Conservation (phyloP, 169 alveolate genomes). For the Babesia divergens region DNA sequence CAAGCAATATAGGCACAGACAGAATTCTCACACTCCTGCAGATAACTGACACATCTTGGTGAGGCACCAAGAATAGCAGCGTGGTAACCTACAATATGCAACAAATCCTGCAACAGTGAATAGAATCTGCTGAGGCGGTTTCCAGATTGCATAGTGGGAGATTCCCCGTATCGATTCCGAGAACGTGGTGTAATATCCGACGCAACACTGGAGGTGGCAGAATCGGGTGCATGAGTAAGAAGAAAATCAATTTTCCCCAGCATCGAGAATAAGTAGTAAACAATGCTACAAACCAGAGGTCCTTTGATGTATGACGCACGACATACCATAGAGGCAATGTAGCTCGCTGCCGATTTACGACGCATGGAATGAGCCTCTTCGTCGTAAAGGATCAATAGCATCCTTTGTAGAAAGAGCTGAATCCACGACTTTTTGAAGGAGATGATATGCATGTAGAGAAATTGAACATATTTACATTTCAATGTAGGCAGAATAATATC, state of each 20-base stretch:
- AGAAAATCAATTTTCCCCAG: conserved; percentile 31
- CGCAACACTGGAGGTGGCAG: conserved; percentile 4
- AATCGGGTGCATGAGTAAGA: background rate
- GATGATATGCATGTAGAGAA: conserved; percentile 40
- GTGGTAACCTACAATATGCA: conserved; percentile 37
- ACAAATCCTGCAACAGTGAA: conserved; percentile 44
- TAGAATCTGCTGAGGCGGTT: conserved; percentile 20
- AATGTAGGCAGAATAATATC: conserved; percentile 59
- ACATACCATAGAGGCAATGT: conserved; percentile 53
- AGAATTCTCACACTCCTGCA: conserved; percentile 20
- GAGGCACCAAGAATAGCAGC: conserved; percentile 35
- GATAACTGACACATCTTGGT: conserved; percentile 13
- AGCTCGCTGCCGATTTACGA: conserved; percentile 39
- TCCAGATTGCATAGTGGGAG: background rate
- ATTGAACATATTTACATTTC: conserved; percentile 64
- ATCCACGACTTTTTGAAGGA: conserved; percentile 38
- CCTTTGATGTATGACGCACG: conserved; percentile 24
- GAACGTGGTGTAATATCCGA: conserved; percentile 12
- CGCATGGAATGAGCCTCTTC: conserved; percentile 29
- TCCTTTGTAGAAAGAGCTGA: conserved; percentile 48
- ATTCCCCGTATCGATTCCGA: conserved; percentile 15
- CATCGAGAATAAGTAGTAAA: conserved; percentile 41
- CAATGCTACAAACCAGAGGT: conserved; percentile 24
- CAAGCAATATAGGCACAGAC: conserved; percentile 29
- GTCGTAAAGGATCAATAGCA: conserved; percentile 54